Evolutionary conservation across 2,329 filamentous ascomycete species (phyloP).

Genomic region (Alternaria brassicicola): DNA sequence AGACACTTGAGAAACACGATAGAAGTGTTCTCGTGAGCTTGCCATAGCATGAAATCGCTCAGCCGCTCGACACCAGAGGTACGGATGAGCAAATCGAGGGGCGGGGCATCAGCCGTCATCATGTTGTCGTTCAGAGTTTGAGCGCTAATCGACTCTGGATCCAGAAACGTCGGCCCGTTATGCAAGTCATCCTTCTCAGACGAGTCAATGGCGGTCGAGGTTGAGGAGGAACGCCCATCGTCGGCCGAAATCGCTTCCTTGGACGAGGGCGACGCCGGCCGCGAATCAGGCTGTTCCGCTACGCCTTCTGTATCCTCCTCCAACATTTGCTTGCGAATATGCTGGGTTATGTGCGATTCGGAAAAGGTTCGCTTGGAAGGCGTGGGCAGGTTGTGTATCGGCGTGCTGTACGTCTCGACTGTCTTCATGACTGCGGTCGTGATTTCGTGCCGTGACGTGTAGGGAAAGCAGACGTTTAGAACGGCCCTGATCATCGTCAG

Average conservation of each 20-base stretch:
- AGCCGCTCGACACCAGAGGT: constrained; percentile 92
- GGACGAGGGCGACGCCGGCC: constrained; percentile 43
- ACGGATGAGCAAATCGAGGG: constrained; percentile 86
- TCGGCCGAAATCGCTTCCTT: constrained; percentile 42
- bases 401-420: constrained; percentile 82
- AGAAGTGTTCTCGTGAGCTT: constrained; percentile 90
- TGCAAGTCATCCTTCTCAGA: constrained; percentile 41
- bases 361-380: constrained; percentile 73
- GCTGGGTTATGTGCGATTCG: constrained; percentile 83
- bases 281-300: constrained; percentile 36
- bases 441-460: constrained; percentile 95
- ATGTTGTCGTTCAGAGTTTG: constrained; percentile 84
- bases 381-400: constrained; percentile 63
- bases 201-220: constrained; percentile 47
- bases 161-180: constrained; percentile 54
- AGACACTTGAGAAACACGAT: constrained; percentile 90
- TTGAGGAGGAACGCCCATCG: constrained; percentile 43
- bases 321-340: constrained; percentile 67
- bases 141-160: constrained; percentile 85
- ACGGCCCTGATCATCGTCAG: constrained; percentile 57
- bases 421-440: constrained; percentile 86
- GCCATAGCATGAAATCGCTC: constrained; percentile 99
- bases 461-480: constrained; percentile 96
- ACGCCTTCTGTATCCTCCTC: constrained; percentile 46
- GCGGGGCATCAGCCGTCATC: constrained; percentile 84